phyloP scores from a whole-genome alignment of 257 asterid genomes.

The Galeopsis tetrahit region DNA sequence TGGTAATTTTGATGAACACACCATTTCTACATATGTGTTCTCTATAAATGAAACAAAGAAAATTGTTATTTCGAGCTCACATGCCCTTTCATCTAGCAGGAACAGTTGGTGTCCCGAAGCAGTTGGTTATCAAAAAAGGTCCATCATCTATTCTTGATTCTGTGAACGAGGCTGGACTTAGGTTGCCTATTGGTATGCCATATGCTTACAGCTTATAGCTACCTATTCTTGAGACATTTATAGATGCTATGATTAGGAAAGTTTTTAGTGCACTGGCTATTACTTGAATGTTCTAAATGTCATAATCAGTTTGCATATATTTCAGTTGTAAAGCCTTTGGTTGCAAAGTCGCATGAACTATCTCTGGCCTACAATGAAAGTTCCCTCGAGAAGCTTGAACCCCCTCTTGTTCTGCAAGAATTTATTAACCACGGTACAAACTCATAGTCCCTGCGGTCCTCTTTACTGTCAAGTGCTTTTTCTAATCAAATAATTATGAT shows the following conservation, averaged over 20 bases:
- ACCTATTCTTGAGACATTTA: not conserved
- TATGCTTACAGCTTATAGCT: conserved; percentile 34
- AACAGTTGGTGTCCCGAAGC: conserved; percentile 85
- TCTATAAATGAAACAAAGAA: conserved; percentile 5
- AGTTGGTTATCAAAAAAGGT: conserved; percentile 85
- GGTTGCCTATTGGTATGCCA: conserved; percentile 79
- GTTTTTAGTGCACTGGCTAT: not conserved
- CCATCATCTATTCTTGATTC: conserved; percentile 77
- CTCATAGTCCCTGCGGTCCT: conserved; percentile 2
- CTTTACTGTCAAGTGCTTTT: not conserved
- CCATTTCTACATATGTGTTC: conserved; percentile 28
- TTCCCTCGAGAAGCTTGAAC: conserved; percentile 85
- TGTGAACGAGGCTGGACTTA: conserved; percentile 71
- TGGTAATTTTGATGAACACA: conserved; percentile 51
- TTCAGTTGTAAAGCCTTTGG: conserved; percentile 92
- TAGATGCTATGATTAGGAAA: not conserved
- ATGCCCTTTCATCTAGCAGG: conserved; percentile 47
- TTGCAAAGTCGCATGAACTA: conserved; percentile 91
- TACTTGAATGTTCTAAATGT: conserved; percentile 9
- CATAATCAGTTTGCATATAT: conserved; percentile 9
- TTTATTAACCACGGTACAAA: conserved; percentile 87
- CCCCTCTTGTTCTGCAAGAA: conserved; percentile 94
- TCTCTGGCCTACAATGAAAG: conserved; percentile 85
- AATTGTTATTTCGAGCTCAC: not conserved
- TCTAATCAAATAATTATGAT: not conserved